Evolutionary conservation across 2,329 filamentous ascomycete genomes (phyloP).

Genomic region (Phaeophleospora eucalypticola): DNA sequence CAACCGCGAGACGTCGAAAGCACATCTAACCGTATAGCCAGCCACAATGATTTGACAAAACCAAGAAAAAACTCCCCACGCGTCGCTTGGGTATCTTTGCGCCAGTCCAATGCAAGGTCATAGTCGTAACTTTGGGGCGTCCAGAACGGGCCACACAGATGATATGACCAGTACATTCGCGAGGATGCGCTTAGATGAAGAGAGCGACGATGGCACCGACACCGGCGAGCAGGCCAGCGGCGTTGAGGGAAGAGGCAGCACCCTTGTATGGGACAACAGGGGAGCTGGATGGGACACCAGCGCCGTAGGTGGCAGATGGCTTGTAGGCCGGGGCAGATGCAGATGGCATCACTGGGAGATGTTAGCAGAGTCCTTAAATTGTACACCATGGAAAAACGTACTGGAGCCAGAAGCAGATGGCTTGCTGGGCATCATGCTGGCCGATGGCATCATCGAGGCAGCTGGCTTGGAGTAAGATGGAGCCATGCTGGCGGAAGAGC

Average conservation of each 20-base stretch:
- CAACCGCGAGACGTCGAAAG: too few relatives aligned
- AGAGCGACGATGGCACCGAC: constrained; percentile 25
- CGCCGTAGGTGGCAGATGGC: not conserved
- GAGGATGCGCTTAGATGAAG: constrained; percentile 23
- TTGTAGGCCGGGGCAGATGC: not conserved
- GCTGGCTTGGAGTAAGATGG: too few relatives aligned
- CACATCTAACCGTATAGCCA: too few relatives aligned
- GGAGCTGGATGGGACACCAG: constrained; percentile 10
- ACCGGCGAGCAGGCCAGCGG: constrained; percentile 21
- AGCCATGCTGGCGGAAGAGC: not conserved
- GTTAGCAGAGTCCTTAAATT: not conserved
- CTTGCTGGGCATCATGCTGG: not conserved
- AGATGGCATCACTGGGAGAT: not conserved
- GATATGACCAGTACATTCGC: constrained; percentile 13
- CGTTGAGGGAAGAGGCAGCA: constrained; percentile 19
- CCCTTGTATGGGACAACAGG: constrained; percentile 18
- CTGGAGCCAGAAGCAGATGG: not conserved
- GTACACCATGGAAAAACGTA: not conserved
- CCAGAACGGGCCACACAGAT: too few relatives aligned
- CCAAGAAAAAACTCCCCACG: not conserved
- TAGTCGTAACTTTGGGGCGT: too few relatives aligned
- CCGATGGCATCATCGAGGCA: too few relatives aligned
- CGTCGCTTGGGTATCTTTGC: not conserved
- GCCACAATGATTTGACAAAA: too few relatives aligned
- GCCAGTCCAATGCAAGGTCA: not conserved